Evolutionary conservation across 1,284 basidiomycete species (phyloP), one percentile per base, ranked within the genome.

Genomic region (Pseudozyma hubeiensis): DNA sequence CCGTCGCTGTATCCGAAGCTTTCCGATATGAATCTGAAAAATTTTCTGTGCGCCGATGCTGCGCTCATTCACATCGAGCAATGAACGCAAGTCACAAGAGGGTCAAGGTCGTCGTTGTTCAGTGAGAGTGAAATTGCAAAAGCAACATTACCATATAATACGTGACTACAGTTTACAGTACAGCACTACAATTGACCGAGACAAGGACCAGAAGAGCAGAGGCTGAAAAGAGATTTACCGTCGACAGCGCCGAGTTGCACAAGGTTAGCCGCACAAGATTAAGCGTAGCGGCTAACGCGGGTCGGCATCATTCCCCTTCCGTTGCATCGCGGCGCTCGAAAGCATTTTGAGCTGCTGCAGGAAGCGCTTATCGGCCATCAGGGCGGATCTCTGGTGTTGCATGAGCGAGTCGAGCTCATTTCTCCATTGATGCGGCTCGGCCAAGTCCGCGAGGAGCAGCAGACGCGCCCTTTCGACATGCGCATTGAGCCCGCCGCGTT

Each of bases 391-490:
- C 31, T 17, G 35, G 52, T 35, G 37, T 8, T 34, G 41, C 29
- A 6, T 5, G 44, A 69, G 60, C 31, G 45, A 33, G 7, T 63
- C 39, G 7, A 69, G 49, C 37, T 55, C 60, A 33, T 29, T 17
- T 11, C 40, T 30, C 52, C 66, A 69, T 29, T 31, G 34, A 11
- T n/a, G 30, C 14, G 56, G 49, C 30, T 53, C 46, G 47, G 48
- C 66, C 34, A 64, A 44, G 41, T 57, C 45, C 16, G 66, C 66
- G 5, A 69, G 41, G 4, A 69, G 60, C 46, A 52, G 37, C 39
- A 60, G 37, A 6, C 49, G 31, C 29, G 55, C 61, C 44, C 64
- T 51, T 30, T 69, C 60, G 5, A 69, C 48, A 8, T 51, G 33
- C 35, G 47, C 33, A 14, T 56, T 19, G 45, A n/a, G 40, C 34